Conservation (phyloP, 192 early-diverging fungal genomes). For the Allomyces arbusculus region DNA sequence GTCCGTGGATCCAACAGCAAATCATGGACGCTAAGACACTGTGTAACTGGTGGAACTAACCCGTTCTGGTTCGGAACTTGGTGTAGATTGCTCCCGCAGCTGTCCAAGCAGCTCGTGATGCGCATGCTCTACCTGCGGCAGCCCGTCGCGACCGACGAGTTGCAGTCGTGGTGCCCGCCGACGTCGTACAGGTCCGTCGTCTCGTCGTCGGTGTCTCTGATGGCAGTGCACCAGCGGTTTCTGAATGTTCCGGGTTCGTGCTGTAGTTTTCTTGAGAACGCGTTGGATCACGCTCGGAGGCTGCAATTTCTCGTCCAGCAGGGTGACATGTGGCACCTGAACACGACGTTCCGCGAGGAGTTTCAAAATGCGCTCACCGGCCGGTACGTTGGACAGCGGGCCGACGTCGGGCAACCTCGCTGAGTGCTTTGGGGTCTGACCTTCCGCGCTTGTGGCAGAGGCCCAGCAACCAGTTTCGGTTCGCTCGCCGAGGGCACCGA, state of each 20-base stretch:
- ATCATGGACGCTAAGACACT: not conserved
- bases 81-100: slow-evolving; percentile 42
- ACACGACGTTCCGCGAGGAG: slow-evolving; percentile 41
- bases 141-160: slow-evolving; percentile 34
- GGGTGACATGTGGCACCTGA: slow-evolving; percentile 30
- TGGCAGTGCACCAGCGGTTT: not conserved
- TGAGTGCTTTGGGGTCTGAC: not conserved
- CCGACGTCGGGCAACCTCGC: too few species aligned
- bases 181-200: not conserved
- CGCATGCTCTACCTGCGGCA: slow-evolving; percentile 56
- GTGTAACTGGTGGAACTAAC: slow-evolving; percentile 6
- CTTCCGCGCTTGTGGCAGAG: slow-evolving; percentile 21
- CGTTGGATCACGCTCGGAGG: slow-evolving; percentile 44
- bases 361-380: slow-evolving; percentile 52
- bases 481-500: slow-evolving; percentile 43
- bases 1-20: slow-evolving; percentile 10
- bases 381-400: not conserved
- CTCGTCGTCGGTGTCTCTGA: not conserved
- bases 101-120: slow-evolving; percentile 78
- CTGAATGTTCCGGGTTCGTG: not conserved
- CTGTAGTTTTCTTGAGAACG: slow-evolving; percentile 34
- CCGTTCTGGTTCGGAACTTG: too few species aligned
- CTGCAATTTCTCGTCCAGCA: slow-evolving; percentile 45
- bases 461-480: slow-evolving; percentile 55
- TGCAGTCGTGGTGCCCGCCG: not conserved